Percentiles rank a stretch among this genome's conserved stretches.
Evolutionary conservation across 1,139 yeast genomes (phyloP).

Genomic region (Meyerozyma athensensis): DNA sequence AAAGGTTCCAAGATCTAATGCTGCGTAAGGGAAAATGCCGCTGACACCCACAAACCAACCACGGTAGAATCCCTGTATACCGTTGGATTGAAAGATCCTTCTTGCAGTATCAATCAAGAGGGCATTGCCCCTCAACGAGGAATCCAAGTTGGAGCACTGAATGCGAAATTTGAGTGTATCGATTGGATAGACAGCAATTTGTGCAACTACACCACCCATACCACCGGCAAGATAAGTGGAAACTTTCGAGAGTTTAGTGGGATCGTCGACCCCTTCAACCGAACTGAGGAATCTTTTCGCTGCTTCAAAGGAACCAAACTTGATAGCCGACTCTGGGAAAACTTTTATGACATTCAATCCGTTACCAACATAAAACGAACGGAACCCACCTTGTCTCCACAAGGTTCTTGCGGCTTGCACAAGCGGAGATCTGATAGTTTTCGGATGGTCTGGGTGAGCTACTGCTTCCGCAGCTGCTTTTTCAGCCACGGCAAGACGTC

Average conservation of each 20-base stretch:
- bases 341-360: slow-evolving; percentile 92
- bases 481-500: slow-evolving; percentile 23
- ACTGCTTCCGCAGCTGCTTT: slow-evolving; percentile 23
- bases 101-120: slow-evolving; percentile 64
- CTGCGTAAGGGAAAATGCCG: slow-evolving; percentile 97
- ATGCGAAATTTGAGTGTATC: slow-evolving; percentile 87
- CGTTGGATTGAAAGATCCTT: slow-evolving; percentile 77
- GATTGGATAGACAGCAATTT: slow-evolving; percentile 90
- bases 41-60: slow-evolving; percentile 84
- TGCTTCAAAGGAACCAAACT: slow-evolving; percentile 92
- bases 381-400: slow-evolving; percentile 84
- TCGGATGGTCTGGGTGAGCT: slow-evolving; percentile 18
- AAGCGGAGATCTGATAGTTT: slow-evolving; percentile 59
- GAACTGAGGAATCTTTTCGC: slow-evolving; percentile 72
- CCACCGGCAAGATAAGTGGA: slow-evolving; percentile 94
- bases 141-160: slow-evolving; percentile 71
- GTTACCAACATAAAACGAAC: slow-evolving; percentile 89
- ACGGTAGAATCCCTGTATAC: slow-evolving; percentile 71
- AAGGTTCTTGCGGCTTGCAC: slow-evolving; percentile 76
- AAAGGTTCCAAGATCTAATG: slow-evolving; percentile 90
- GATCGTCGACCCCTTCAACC: slow-evolving; percentile 73
- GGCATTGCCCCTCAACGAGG: slow-evolving; percentile 53
- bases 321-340: slow-evolving; percentile 96
- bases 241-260: slow-evolving; percentile 63
- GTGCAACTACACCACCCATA: slow-evolving; percentile 90